phyloP scores from a whole-genome alignment of 306 rosid genomes.

The Betula pendula region DNA sequence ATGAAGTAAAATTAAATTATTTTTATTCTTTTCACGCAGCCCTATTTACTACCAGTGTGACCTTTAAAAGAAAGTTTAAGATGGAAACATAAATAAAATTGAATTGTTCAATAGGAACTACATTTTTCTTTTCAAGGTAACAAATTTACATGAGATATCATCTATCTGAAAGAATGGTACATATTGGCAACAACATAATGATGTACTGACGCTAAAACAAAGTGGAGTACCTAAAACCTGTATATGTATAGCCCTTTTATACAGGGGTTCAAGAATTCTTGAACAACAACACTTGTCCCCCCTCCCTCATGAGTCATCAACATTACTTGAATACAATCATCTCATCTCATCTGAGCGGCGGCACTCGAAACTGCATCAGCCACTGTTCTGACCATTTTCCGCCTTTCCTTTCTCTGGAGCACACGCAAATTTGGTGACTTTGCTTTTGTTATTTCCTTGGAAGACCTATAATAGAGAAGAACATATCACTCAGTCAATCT shows the following conservation, averaged over 20 bases:
- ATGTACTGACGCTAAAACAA: not conserved
- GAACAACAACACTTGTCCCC: constrained; percentile 35
- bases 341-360: constrained; percentile 70
- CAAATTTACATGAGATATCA: not conserved
- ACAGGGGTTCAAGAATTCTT: constrained; percentile 55
- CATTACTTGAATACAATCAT: not conserved
- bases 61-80: too few species aligned
- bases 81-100: too few species aligned
- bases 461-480: constrained; percentile 39
- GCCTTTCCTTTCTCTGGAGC: constrained; percentile 58
- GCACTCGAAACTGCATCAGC: constrained; percentile 61
- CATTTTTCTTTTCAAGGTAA: not conserved
- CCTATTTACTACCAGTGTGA: too few species aligned
- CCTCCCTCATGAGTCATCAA: too few species aligned
- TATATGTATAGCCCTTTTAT: not conserved
- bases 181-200: not conserved
- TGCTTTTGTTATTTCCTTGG: constrained; percentile 63
- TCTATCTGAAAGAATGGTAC: not conserved
- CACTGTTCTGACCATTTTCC: constrained; percentile 39
- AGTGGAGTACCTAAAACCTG: not conserved
- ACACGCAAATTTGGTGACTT: constrained; percentile 80
- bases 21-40: too few species aligned
- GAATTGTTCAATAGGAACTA: too few species aligned
- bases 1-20: too few species aligned
- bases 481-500: not conserved